Evolutionary conservation across 768 basidiomycete species (phyloP).

Genomic region (Dictyophora rubrovolvata): DNA sequence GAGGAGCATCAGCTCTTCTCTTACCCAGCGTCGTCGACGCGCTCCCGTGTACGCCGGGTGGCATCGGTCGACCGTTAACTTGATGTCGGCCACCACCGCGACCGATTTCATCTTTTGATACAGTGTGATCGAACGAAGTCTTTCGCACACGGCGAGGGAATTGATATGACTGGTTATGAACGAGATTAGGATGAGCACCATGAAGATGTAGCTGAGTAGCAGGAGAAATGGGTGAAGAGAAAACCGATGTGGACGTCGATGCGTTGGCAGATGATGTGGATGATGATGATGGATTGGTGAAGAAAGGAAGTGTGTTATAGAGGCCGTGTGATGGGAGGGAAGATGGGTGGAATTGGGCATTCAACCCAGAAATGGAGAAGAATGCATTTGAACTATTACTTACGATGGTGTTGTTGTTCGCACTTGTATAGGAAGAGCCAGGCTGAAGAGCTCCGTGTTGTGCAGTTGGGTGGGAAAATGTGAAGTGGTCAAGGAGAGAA

Average conservation of each 20-base stretch:
- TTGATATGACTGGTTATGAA: background rate
- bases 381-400: background rate
- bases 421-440: background rate
- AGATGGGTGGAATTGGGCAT: constrained; percentile 45
- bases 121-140: constrained; percentile 92
- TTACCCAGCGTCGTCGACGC: constrained; percentile 28
- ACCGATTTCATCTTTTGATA: constrained; percentile 49
- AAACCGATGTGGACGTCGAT: constrained; percentile 27
- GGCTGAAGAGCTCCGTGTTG: background rate
- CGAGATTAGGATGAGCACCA: background rate
- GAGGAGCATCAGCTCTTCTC: constrained; percentile 73
- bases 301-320: constrained; percentile 38
- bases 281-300: constrained; percentile 20
- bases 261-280: constrained; percentile 20
- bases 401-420: background rate
- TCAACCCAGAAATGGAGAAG: background rate
- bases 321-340: constrained; percentile 66
- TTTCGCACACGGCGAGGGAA: constrained; percentile 86
- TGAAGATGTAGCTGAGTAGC: constrained; percentile 27
- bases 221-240: background rate
- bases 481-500: background rate
- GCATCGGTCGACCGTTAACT: constrained; percentile 65
- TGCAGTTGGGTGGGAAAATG: background rate
- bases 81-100: constrained; percentile 60
- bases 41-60: constrained; percentile 22